Base-by-base conservation (phyloP, 192 early-diverging fungal species). In the Backusella psychrophila region DNA sequence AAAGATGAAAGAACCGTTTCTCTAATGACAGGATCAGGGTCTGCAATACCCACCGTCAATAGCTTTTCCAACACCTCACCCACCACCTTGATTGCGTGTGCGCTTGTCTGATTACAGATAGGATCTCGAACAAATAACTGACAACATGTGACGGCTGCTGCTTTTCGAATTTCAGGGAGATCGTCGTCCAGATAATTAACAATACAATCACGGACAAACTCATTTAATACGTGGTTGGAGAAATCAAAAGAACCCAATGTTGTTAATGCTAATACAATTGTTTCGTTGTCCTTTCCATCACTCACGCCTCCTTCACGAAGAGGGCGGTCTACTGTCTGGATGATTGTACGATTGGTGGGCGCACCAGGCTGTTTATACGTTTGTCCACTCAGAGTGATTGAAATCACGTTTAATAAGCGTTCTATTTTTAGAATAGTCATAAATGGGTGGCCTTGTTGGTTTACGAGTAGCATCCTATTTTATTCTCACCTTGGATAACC, bases 211-310 rank as follows among this genome's bases (percentile, higher is more conserved):
- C 91, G 85, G n/a, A 97, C 93, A 80, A 97, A 92, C 77, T 96
- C 96, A 73, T 94, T 93, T 31, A 98, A 85, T 38, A 93, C 91
- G 56, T 94, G 90, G 23, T 86, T 84, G n/a, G 85, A 83, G 83
- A 98, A 98, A 85, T 96, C 91, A 83, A 98, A 97, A 3, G 83
- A 86, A 21, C 95, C 93, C 3, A 98, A 85, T 5, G 93, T 96
- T 9, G 85, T 88, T 36, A 98, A 79, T 0, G 97, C 96, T 34
- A 98, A 80, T 35, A 96, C 91, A 6, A 94, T 90, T 1, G 80
- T 87, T 3, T 96, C 94, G 1, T 87, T 85, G 80, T 94, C 93
- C 70, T 90, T 91, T 35, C 77, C 76, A 46, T 95, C 93, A 2
- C 84, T 52, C 12, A 81, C 69, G 4, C 44, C 46, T 34, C 74